Percentiles rank a stretch among this genome's conserved stretches.
Conservation (phyloP, 2,329 filamentous ascomycete genomes). For the Taxawa tesnikishii region DNA sequence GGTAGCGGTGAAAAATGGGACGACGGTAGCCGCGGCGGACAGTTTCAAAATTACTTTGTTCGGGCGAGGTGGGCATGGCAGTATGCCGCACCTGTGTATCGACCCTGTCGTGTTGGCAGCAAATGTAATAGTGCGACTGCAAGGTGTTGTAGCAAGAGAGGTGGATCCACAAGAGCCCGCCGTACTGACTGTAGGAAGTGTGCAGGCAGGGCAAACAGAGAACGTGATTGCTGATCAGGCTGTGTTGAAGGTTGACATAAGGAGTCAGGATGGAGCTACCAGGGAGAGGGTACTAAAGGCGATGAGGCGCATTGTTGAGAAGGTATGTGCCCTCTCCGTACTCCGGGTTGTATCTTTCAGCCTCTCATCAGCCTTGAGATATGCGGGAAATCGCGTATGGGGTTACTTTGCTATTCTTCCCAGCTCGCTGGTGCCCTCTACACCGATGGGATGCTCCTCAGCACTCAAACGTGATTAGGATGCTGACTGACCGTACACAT, state of each 20-base stretch:
- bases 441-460: too few species aligned
- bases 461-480: too few species aligned
- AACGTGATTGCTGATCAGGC: slow-evolving; percentile 48
- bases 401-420: too few species aligned
- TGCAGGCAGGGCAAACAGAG: slow-evolving; percentile 48
- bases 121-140: slow-evolving; percentile 44
- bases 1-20: slow-evolving; percentile 28
- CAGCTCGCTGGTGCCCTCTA: too few species aligned
- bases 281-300: slow-evolving; percentile 34
- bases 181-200: slow-evolving; percentile 45
- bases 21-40: slow-evolving; percentile 30
- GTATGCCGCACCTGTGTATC: slow-evolving; percentile 41
- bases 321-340: too few species aligned
- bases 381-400: too few species aligned
- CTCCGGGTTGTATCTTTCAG: too few species aligned
- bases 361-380: too few species aligned
- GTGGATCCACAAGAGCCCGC: slow-evolving; percentile 40
- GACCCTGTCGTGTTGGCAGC: slow-evolving; percentile 49
- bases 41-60: slow-evolving; percentile 37
- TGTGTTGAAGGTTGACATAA: slow-evolving; percentile 42
- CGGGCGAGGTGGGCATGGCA: slow-evolving; percentile 47
- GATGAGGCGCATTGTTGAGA: slow-evolving; percentile 41
- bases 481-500: too few species aligned
- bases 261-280: slow-evolving; percentile 33
- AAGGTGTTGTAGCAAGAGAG: slow-evolving; percentile 45